Base-by-base conservation (phyloP, 495 filamentous ascomycete genomes). In the Aspergillus hancockii region DNA sequence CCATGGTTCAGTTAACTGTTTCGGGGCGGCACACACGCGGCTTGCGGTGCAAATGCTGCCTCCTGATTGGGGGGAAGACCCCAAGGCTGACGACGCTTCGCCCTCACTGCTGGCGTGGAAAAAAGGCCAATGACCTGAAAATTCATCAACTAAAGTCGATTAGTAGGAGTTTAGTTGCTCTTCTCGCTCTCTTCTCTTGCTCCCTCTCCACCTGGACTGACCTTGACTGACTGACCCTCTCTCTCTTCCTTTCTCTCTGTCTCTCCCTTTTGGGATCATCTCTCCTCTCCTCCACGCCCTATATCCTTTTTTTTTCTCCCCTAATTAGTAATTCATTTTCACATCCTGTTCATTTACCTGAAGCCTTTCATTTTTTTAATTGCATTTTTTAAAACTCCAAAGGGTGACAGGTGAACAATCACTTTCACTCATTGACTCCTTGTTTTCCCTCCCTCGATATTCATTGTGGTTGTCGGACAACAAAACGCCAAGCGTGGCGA, bases 61-160 rank as follows among this genome's bases (percentile, higher is more conserved):
- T 65, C 64, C 65, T 79, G 72, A 79, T 76, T 79, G 74, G 76
- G 69, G 68, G 60, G 55, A 66, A 54, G 51, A 57, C 43, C 51
- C 60, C 63, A 63, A 68, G 61, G 76, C 76, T 79, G 76, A 79
- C 76, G 76, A 79, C 76, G 76, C 75, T 75, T 69, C 68, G 58
- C 57, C 59, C 61, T 63, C 53, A 54, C 57, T 63, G 66, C 69
- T 67, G 64, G 66, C 69, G 66, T 69, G 67, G 63, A 67, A 60
- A 60, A 54, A 58, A 53, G 56, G 54, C 45, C 60, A 60, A 59
- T 56, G 31, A 41, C 47, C 47, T 45, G 43, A 61, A 54, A 54
- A 57, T 57, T 52, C 22, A 58, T 54, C 43, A 23, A 47, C 43
- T 47, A 47, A n/a, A 13, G 36, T 40, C 16, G 36, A 40, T 40